Base-by-base conservation (phyloP, 164 flowering plant species). In the Piper longum region DNA sequence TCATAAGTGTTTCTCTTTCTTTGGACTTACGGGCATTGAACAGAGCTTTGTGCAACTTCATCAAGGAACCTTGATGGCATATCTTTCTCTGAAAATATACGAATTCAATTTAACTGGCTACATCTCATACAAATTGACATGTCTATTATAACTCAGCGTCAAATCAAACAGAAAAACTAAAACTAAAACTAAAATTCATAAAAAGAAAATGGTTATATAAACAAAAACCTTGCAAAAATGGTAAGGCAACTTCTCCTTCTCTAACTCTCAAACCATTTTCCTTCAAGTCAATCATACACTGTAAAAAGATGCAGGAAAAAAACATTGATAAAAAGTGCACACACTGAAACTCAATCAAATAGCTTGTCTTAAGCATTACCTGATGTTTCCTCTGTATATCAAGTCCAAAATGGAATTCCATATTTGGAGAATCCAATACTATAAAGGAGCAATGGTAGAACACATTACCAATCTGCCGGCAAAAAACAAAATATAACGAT, bases 301-400 rank as follows among this genome's bases (percentile, higher is more conserved):
- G 83, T 73, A 78, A 13, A 69, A 36, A 48, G 7, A 67, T n/a
- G 42, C 44, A 62, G 58, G 12, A 5, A 7, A 7, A 13, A 57
- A 36, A 57, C 36, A 6, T 7, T 57, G 41, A 7, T 57, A 13
- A 9, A 9, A 26, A 26, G 0, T n/a, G 5, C 26, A 57, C 41
- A 11, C 7, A 1, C 41, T 26, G 1, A 4, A 57, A 57, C 41
- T 18, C 8, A 19, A 16, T 41, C 18, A 57, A 3, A 36, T 26
- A 39, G 61, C 41, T 52, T 44, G 43, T 42, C 44, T 54, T 65
- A 43, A 9, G 61, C 40, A 16, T 51, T 76, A 93, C 98, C 91
- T 93, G 99, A 76, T 93, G 97, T 72, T 90, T 93, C 36, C 95
- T 86, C 12, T 90, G 95, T 97, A 93, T 93, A 73, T 93, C 97